Conservation (phyloP, 352 stramenopile genomes). For the Globisporangium barbulae region DNA sequence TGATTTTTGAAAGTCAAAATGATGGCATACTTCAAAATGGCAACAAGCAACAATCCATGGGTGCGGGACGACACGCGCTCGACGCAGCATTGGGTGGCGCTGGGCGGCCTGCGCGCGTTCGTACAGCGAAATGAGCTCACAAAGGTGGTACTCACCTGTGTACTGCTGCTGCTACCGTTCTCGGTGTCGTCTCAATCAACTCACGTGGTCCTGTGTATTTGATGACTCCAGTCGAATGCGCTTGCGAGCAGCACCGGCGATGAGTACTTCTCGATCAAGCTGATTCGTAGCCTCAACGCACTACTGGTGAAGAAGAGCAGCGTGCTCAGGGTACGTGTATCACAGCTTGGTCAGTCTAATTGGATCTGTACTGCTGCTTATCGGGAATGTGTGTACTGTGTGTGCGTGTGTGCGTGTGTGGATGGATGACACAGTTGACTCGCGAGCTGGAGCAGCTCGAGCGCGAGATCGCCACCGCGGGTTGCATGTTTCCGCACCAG, state of each 20-base stretch:
- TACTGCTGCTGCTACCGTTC: background rate
- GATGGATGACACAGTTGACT: slow-evolving; percentile 21
- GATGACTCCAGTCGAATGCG: background rate
- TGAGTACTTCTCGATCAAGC: slow-evolving; percentile 25
- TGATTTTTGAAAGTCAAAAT: background rate
- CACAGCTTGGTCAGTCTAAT: background rate
- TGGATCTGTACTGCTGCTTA: background rate
- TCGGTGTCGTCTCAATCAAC: background rate
- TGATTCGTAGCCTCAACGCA: slow-evolving; percentile 25
- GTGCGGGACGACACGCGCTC: slow-evolving; percentile 10
- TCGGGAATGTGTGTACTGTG: background rate
- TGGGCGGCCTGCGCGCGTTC: slow-evolving; percentile 40
- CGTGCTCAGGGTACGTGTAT: slow-evolving; percentile 19
- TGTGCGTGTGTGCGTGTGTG: background rate
- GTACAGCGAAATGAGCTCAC: slow-evolving; percentile 34
- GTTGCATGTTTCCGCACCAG: slow-evolving; percentile 24
- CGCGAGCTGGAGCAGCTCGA: slow-evolving; percentile 39
- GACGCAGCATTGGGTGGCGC: slow-evolving; percentile 19
- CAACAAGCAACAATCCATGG: slow-evolving; percentile 42
- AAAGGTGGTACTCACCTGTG: background rate
- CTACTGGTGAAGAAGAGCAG: slow-evolving; percentile 19
- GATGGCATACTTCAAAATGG: background rate
- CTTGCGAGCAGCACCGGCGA: slow-evolving; percentile 4
- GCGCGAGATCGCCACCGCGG: slow-evolving; percentile 20
- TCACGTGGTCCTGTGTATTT: background rate